These are phyloP conservation scores for Aciculosporium take DNA, from an alignment of 2,329 filamentous ascomycete species.

Conservation along the genomic window DNA sequence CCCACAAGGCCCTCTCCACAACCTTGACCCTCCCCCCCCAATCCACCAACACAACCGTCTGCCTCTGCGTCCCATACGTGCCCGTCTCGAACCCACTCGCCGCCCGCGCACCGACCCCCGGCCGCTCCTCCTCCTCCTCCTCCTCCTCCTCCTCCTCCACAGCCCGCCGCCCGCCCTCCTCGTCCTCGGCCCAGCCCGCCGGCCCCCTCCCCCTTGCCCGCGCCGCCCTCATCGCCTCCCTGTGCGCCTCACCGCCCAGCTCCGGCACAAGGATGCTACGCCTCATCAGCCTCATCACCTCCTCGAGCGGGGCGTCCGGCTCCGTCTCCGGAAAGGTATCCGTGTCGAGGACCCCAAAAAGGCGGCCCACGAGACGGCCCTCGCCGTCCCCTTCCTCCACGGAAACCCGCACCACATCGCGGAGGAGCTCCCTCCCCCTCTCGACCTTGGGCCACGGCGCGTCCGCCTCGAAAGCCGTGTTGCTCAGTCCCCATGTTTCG, in stretches of 20 bases:
- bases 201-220: conserved; percentile 24
- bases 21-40: conserved; percentile 48
- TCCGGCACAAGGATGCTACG: conserved; percentile 48
- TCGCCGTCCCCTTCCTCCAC: conserved; percentile 24
- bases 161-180: conserved; percentile 23
- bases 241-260: conserved; percentile 36
- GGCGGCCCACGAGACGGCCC: conserved; percentile 31
- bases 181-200: conserved; percentile 19
- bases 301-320: conserved; percentile 32
- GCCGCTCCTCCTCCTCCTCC: conserved; percentile 22
- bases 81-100: conserved; percentile 37
- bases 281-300: conserved; percentile 38
- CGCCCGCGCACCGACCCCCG: conserved; percentile 18
- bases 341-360: conserved; percentile 42
- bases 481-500: conserved; percentile 46
- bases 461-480: conserved; percentile 40
- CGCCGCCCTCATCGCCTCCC: conserved; percentile 29
- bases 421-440: conserved; percentile 33
- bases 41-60: conserved; percentile 48
- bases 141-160: conserved; percentile 22
- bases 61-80: conserved; percentile 50
- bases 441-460: conserved; percentile 47
- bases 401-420: conserved; percentile 26
- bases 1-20: conserved; percentile 45
- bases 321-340: conserved; percentile 37